Percentiles rank a stretch among this genome's conserved stretches.
These are phyloP conservation scores for Lecanosticta acicola DNA, from an alignment of 2,329 filamentous ascomycete genomes.

Conservation along the genomic window DNA sequence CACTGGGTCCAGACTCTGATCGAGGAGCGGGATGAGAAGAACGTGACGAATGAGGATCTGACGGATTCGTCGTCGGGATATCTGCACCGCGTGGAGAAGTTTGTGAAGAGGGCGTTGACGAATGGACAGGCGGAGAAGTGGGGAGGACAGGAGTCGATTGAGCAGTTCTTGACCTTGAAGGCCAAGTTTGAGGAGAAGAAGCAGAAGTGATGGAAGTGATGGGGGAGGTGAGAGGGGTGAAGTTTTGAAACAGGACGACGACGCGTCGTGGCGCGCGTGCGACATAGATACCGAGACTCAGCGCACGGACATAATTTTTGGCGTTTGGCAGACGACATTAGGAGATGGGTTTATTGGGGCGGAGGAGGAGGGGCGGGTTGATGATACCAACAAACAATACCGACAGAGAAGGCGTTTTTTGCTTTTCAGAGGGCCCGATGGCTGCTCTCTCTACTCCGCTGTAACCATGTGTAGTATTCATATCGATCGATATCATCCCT, in stretches of 20 bases:
- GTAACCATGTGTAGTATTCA: too few relatives aligned
- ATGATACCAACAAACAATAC: too few relatives aligned
- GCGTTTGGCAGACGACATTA: too few relatives aligned
- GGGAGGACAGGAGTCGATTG: conserved; percentile 25
- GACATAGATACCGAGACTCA: background rate
- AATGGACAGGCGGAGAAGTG: conserved; percentile 24
- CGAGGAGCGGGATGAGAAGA: conserved; percentile 38
- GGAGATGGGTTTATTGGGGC: too few relatives aligned
- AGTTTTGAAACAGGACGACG: too few relatives aligned
- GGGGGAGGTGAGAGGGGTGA: background rate
- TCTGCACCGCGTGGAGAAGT: conserved; percentile 27
- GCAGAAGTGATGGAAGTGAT: conserved; percentile 6
- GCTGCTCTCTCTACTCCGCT: too few relatives aligned
- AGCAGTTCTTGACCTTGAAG: conserved; percentile 28
- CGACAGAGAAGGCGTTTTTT: too few relatives aligned
- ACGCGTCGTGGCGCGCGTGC: background rate
- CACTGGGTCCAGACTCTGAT: conserved; percentile 43
- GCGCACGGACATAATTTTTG: background rate
- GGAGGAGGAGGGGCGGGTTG: too few relatives aligned
- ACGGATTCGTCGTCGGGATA: conserved; percentile 33
- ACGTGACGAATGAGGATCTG: conserved; percentile 43
- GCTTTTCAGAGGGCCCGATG: too few relatives aligned
- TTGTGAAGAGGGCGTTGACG: conserved; percentile 25
- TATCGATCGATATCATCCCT: too few relatives aligned
- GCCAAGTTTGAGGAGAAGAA: conserved; percentile 19